Base-by-base conservation (phyloP, 2,329 filamentous ascomycete species). In the Fusarium staphyleae region DNA sequence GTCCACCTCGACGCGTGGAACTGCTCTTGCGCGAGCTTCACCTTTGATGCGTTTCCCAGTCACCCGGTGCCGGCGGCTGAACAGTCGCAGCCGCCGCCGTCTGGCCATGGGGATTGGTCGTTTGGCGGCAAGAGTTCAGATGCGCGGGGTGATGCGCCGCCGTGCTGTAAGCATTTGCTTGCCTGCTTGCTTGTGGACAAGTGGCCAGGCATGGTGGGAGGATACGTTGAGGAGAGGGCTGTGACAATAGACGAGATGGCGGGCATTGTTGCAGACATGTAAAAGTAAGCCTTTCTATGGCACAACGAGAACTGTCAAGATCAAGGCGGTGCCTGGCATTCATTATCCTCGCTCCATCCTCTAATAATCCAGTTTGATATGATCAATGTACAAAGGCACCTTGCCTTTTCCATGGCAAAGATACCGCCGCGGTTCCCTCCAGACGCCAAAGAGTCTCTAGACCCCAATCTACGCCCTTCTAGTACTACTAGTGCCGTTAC, bases 21-120 rank as follows among this genome's bases (percentile, higher is more conserved):
- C 72, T 99, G 95, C 73, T 90, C 86, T 1, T 99, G 95, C 76
- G 88, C 92, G 3, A 87, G 86, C 1, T 98, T 98, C 72, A 82
- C 88, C 0, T 87, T 96, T 57, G 79, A 87, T 15, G 83, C 87
- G 3, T 93, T 92, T 63, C 78, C 66, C 16, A 55, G 40, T n/a
- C 52, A 55, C 11, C 29, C 40, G 37, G 57, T 18, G 12, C 13
- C 56, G 19, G 9, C 45, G 13, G n/a, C 32, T 15, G 40, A 39
- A 35, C 46, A 49, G 22, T 24, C 29, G 4, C 45, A 53, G n/a
- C 35, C 18, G 30, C 22, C 14, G 9, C 28, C 44, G 3, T 28
- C 44, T 13, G 5, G 14, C 32, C 24, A 54, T 16, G 32, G n/a
- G 39, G 48, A 34, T 59, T 74, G 75, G 70, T 53, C 66, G 22